Percentiles rank a stretch among this genome's conserved stretches.
These are phyloP conservation scores for Zopfia rhizophila DNA, from an alignment of 2,329 filamentous ascomycete species.

Conservation along the genomic window DNA sequence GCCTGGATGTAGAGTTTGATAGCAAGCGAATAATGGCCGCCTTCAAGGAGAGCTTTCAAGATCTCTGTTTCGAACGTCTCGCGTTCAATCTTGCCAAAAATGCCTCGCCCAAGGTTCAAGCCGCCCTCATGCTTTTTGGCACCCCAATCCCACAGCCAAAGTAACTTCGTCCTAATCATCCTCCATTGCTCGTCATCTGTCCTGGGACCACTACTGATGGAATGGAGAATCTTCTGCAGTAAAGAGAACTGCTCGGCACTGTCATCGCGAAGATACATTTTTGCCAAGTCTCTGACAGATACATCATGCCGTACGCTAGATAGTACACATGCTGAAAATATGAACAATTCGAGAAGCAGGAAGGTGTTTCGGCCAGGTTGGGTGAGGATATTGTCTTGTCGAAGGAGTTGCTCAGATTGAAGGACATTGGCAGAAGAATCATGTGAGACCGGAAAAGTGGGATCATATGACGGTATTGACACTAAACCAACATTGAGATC, in stretches of 20 bases:
- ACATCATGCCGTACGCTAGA: conserved; percentile 52
- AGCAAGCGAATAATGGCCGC: conserved; percentile 72
- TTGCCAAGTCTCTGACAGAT: conserved; percentile 59
- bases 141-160: conserved; percentile 81
- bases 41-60: conserved; percentile 72
- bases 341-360: conserved; percentile 70
- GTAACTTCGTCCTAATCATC: conserved; percentile 68
- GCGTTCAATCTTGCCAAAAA: conserved; percentile 67
- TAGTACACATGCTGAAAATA: conserved; percentile 61
- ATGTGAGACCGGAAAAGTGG: conserved; percentile 45
- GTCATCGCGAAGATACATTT: conserved; percentile 72
- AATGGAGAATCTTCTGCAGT: conserved; percentile 68
- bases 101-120: conserved; percentile 56
- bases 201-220: conserved; percentile 62
- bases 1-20: conserved; percentile 68
- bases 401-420: conserved; percentile 61
- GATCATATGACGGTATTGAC: conserved; percentile 55
- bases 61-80: conserved; percentile 76
- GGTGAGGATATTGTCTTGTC: conserved; percentile 72
- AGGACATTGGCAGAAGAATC: conserved; percentile 47
- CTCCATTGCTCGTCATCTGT: conserved; percentile 66
- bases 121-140: conserved; percentile 55
- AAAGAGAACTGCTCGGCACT: conserved; percentile 71
- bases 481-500: conserved; percentile 56
- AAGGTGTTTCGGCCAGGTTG: conserved; percentile 66